A percentile compares a stretch with the other conserved stretches of the same genome.
phyloP scores from a whole-genome alignment of 768 basidiomycete genomes.

The Trametes gibbosa region DNA sequence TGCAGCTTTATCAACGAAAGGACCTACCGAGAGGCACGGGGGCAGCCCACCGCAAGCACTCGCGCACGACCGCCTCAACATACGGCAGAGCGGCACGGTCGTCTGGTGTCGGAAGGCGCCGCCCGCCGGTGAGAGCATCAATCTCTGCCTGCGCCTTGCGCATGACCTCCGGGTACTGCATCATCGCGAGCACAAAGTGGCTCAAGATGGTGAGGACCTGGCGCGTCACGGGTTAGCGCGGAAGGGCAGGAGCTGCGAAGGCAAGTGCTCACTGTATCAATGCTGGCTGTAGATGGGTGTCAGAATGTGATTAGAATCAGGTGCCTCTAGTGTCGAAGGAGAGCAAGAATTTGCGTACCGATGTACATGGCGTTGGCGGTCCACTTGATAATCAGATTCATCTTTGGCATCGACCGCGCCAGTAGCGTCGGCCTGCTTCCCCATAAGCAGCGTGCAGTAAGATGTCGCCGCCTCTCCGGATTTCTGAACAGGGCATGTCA shows the following conservation, averaged over 20 bases:
- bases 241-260: not conserved
- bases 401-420: constrained; percentile 29
- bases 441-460: constrained; percentile 51
- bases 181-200: constrained; percentile 68
- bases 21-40: constrained; percentile 56
- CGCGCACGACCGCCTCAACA: constrained; percentile 53
- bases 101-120: constrained; percentile 56
- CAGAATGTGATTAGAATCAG: not conserved
- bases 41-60: constrained; percentile 53
- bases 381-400: constrained; percentile 37
- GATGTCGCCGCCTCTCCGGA: constrained; percentile 38
- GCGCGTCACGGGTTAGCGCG: not conserved
- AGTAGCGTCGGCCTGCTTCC: constrained; percentile 29
- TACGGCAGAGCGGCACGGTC: constrained; percentile 59
- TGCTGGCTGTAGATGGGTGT: constrained; percentile 39
- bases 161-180: constrained; percentile 54
- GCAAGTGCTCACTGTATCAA: constrained; percentile 52
- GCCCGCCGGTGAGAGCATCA: constrained; percentile 56
- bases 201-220: constrained; percentile 54
- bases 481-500: constrained; percentile 20
- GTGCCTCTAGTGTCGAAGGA: not conserved
- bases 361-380: constrained; percentile 82
- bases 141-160: constrained; percentile 65
- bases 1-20: not conserved
- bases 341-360: constrained; percentile 26